These are phyloP conservation scores for Arabidopsis lyrata DNA, from an alignment of 441 rosid species.

Conservation along the genomic window DNA sequence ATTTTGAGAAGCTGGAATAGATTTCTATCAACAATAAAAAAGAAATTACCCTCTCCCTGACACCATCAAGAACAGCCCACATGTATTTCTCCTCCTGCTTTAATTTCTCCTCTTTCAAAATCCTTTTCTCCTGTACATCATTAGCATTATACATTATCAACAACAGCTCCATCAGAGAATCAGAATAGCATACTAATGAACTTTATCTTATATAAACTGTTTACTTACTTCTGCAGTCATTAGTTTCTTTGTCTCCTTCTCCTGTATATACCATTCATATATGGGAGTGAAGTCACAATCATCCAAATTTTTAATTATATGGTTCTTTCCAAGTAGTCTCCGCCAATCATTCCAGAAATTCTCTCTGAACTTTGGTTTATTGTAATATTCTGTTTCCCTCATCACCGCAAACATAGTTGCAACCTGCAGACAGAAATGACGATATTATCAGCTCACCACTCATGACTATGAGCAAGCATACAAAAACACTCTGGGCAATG, in stretches of 20 bases:
- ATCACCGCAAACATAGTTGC: conserved; percentile 99
- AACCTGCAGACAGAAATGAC: conserved; percentile 65
- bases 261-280: conserved; percentile 83
- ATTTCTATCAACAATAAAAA: conserved; percentile 17
- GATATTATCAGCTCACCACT: conserved; percentile 29
- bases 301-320: conserved; percentile 75
- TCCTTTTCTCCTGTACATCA: conserved; percentile 86
- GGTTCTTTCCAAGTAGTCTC: conserved; percentile 84
- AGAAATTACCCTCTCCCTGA: conserved; percentile 83
- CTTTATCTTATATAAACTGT: conserved; percentile 16
- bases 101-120: conserved; percentile 83
- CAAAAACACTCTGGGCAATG: neutral
- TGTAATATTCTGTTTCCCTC: conserved; percentile 95
- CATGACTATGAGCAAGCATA: conserved; percentile 27
- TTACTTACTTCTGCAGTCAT: conserved; percentile 88
- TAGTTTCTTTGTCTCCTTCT: conserved; percentile 98
- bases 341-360: conserved; percentile 99
- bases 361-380: conserved; percentile 76
- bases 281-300: conserved; percentile 90
- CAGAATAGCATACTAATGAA: conserved; percentile 8
- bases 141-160: conserved; percentile 30
- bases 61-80: conserved; percentile 98
- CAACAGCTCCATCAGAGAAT: conserved; percentile 4
- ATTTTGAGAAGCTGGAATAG: conserved; percentile 13
- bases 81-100: conserved; percentile 94